These are phyloP conservation scores for Cercospora sp. DNA, from an alignment of 2,329 filamentous ascomycete genomes.

Conservation along the genomic window DNA sequence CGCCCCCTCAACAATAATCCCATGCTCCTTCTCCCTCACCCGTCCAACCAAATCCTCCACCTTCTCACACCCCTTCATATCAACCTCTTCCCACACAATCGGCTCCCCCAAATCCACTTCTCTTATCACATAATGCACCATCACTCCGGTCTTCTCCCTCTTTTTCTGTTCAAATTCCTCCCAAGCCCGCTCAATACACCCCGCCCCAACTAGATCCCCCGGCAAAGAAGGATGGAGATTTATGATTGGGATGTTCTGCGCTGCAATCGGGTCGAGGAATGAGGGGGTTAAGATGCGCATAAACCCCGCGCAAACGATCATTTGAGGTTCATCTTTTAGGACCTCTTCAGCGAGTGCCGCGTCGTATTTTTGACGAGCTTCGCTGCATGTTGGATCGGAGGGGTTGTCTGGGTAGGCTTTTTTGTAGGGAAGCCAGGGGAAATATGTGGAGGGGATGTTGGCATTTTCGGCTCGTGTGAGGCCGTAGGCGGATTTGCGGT, in stretches of 20 bases:
- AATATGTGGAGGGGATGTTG: slow-evolving; percentile 72
- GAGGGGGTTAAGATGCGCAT: slow-evolving; percentile 76
- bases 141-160: slow-evolving; percentile 72
- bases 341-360: slow-evolving; percentile 70
- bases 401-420: slow-evolving; percentile 62
- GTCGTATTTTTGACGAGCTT: slow-evolving; percentile 69
- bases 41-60: slow-evolving; percentile 67
- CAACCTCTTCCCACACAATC: slow-evolving; percentile 70
- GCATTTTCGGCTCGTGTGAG: slow-evolving; percentile 61
- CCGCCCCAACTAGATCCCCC: slow-evolving; percentile 70
- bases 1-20: slow-evolving; percentile 75
- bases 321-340: slow-evolving; percentile 64
- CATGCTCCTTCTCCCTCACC: slow-evolving; percentile 76
- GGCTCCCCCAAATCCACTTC: slow-evolving; percentile 79
- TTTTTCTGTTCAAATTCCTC: slow-evolving; percentile 69
- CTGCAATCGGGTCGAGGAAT: slow-evolving; percentile 69
- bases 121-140: slow-evolving; percentile 77
- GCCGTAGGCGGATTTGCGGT: slow-evolving; percentile 65
- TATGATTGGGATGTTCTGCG: slow-evolving; percentile 67
- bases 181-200: slow-evolving; percentile 76
- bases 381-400: slow-evolving; percentile 41
- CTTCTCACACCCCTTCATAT: slow-evolving; percentile 58
- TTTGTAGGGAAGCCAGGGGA: slow-evolving; percentile 77
- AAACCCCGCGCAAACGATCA: slow-evolving; percentile 82
- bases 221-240: slow-evolving; percentile 78